phyloP scores from a whole-genome alignment of 192 early-diverging fungal species.

The Lunasporangiospora selenospora region DNA sequence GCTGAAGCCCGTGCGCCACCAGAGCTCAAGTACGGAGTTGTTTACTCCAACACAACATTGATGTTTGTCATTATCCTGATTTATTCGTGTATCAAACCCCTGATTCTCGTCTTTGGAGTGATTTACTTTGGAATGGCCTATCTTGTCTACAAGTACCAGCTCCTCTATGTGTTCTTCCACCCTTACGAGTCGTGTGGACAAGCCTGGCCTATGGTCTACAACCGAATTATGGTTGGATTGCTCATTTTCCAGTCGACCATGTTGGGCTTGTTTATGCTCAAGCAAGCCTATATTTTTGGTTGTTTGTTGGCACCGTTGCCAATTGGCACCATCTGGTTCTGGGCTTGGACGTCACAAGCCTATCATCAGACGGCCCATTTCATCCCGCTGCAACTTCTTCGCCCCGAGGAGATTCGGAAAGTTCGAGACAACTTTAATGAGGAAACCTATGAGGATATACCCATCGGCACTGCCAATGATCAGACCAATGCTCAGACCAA shows the following conservation, averaged over 20 bases:
- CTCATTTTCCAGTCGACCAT: conserved; percentile 72
- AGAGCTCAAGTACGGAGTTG: conserved; percentile 72
- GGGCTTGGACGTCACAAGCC: conserved; percentile 46
- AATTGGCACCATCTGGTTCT: conserved; percentile 55
- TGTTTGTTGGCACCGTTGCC: conserved; percentile 52
- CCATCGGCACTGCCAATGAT: not conserved
- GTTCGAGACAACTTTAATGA: not conserved
- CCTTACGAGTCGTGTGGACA: conserved; percentile 75
- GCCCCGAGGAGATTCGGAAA: conserved; percentile 7
- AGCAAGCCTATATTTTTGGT: conserved; percentile 53
- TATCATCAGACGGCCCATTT: conserved; percentile 51
- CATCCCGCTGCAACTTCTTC: conserved; percentile 56
- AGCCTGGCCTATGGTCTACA: conserved; percentile 77
- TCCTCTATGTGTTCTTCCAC: conserved; percentile 80
- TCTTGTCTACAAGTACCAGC: conserved; percentile 76
- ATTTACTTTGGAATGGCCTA: conserved; percentile 73
- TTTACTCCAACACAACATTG: conserved; percentile 74
- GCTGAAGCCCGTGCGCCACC: conserved; percentile 76
- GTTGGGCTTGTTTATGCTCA: conserved; percentile 66
- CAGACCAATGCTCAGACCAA: not conserved
- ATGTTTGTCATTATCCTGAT: conserved; percentile 76
- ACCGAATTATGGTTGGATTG: conserved; percentile 68
- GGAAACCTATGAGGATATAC: not conserved
- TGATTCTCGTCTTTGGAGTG: conserved; percentile 73
- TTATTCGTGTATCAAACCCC: conserved; percentile 78